Percentiles rank a stretch among this genome's conserved stretches.
phyloP scores from a whole-genome alignment of 768 basidiomycete species.

The Tubosaeta brunneosetosa region DNA sequence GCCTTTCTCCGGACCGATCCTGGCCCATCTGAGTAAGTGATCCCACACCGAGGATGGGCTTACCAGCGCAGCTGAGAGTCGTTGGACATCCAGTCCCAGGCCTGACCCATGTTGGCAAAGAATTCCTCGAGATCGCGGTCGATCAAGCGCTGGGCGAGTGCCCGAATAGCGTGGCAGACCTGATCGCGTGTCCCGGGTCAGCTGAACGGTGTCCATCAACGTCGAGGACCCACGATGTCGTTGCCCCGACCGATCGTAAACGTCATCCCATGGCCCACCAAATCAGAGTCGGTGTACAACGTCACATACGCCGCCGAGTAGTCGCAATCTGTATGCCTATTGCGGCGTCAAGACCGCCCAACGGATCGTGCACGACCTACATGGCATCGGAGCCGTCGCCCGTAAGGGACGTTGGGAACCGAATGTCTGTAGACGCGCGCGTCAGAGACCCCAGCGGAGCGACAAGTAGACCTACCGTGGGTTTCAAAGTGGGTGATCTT shows the following conservation, averaged over 20 bases:
- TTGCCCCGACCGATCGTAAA: slow-evolving; percentile 92
- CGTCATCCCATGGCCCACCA: slow-evolving; percentile 84
- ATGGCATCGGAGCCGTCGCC: slow-evolving; percentile 94
- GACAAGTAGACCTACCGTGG: slow-evolving; percentile 41
- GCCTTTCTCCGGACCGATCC: slow-evolving; percentile 91
- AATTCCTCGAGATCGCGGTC: slow-evolving; percentile 78
- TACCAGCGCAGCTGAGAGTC: slow-evolving; percentile 89
- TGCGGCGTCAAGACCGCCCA: neutral
- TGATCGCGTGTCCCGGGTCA: neutral
- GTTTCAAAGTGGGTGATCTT: slow-evolving; percentile 49
- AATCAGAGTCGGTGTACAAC: slow-evolving; percentile 56
- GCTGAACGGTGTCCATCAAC: neutral
- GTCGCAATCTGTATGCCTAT: slow-evolving; percentile 89
- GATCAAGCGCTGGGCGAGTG: slow-evolving; percentile 74
- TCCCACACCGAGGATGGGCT: slow-evolving; percentile 16
- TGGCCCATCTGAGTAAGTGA: neutral
- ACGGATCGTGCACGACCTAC: slow-evolving; percentile 35
- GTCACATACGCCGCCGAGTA: slow-evolving; percentile 89
- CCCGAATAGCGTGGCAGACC: slow-evolving; percentile 76
- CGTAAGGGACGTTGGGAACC: slow-evolving; percentile 87
- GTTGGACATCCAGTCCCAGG: slow-evolving; percentile 78
- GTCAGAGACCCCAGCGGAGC: neutral
- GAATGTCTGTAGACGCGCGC: slow-evolving; percentile 51
- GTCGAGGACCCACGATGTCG: slow-evolving; percentile 59
- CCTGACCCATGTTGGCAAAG: slow-evolving; percentile 83